phyloP scores from a whole-genome alignment of 192 early-diverging fungal species.

The Polychytrium aggregatum region DNA sequence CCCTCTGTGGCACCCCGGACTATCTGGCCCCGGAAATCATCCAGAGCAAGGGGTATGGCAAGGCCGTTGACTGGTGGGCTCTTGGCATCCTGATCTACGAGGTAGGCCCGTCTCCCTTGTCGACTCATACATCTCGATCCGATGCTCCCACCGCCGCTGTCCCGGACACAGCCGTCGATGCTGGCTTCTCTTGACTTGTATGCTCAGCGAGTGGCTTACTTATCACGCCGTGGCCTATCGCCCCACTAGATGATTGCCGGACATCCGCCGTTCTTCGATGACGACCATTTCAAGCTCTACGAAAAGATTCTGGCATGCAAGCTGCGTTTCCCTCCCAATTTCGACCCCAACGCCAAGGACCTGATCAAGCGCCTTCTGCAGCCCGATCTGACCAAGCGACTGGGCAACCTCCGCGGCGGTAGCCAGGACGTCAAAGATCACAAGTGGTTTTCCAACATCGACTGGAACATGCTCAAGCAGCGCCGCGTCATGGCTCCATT shows the following conservation, averaged over 20 bases:
- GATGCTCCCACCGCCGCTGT: no score
- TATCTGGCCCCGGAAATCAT: constrained; percentile 66
- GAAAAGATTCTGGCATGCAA: constrained; percentile 84
- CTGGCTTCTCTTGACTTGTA: no score
- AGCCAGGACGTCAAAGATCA: constrained; percentile 78
- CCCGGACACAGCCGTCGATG: no score
- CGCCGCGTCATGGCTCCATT: constrained; percentile 71
- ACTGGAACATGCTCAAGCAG: constrained; percentile 63
- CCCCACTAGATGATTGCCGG: constrained; percentile 92
- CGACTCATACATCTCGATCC: no score
- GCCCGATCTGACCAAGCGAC: constrained; percentile 70
- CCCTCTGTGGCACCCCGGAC: constrained; percentile 73
- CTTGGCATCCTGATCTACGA: constrained; percentile 88
- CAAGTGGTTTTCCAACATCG: constrained; percentile 79
- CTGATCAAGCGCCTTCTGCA: constrained; percentile 70
- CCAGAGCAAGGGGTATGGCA: constrained; percentile 86
- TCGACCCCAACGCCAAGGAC: constrained; percentile 73
- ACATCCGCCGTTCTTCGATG: constrained; percentile 92
- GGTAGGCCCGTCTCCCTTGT: no score
- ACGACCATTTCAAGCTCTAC: constrained; percentile 85
- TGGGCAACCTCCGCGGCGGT: constrained; percentile 77
- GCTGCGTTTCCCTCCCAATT: constrained; percentile 76
- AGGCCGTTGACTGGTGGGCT: constrained; percentile 93
- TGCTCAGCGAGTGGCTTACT: no score
- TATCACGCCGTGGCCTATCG: no score